Evolutionary conservation across 1,139 yeast species (phyloP).

Genomic region (Nematodospora anomalae): DNA sequence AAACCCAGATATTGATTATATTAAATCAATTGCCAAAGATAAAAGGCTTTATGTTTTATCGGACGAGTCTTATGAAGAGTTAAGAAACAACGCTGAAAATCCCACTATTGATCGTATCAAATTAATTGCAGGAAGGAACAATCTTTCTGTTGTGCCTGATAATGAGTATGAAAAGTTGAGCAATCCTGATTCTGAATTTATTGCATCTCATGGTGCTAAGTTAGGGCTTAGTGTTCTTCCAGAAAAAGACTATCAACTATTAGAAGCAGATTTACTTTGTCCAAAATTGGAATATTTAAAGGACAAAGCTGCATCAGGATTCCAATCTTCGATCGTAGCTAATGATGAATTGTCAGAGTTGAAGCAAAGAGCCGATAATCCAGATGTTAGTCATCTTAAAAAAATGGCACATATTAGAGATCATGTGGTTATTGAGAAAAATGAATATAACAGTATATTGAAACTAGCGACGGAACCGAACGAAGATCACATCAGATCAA

Average conservation of each 20-base stretch:
- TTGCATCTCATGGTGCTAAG: constrained; percentile 11
- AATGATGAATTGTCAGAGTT: constrained; percentile 15
- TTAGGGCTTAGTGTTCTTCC: constrained; percentile 18
- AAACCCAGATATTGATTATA: constrained; percentile 28
- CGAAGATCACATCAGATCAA: constrained; percentile 15
- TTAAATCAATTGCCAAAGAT: constrained; percentile 21
- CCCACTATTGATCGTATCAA: constrained; percentile 18
- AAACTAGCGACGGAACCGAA: constrained; percentile 20
- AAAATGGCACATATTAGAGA: constrained; percentile 18
- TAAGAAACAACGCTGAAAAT: constrained; percentile 10
- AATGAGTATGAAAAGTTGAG: constrained; percentile 19
- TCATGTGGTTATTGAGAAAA: constrained; percentile 13
- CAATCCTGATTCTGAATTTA: constrained; percentile 9
- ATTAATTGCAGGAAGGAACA: constrained; percentile 13
- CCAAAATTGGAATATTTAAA: constrained; percentile 34
- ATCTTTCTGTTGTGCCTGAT: constrained; percentile 19
- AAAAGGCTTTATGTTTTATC: constrained; percentile 26
- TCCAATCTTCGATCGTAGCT: constrained; percentile 23
- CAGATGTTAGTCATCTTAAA: constrained; percentile 16
- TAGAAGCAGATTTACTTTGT: constrained; percentile 18
- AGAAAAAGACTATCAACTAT: constrained; percentile 19
- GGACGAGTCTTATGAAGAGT: constrained; percentile 14
- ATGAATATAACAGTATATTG: constrained; percentile 16
- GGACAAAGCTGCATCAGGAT: constrained; percentile 25
- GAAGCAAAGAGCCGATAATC: constrained; percentile 14